Conservation (phyloP, 345 rosid genomes). For the Euphorbia peplus region DNA sequence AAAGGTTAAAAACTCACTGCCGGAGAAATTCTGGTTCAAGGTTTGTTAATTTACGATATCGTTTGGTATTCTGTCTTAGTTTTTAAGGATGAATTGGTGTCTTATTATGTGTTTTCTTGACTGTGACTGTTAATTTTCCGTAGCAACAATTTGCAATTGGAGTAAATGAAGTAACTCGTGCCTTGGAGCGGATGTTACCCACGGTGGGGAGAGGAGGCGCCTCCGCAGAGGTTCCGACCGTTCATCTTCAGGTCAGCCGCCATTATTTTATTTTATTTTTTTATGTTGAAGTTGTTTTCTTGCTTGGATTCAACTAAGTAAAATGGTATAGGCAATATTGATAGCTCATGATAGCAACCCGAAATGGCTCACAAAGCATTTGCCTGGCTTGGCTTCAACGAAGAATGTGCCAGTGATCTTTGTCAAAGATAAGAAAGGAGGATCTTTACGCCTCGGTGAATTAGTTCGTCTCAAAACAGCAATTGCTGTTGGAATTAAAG, state of each 20-base stretch:
- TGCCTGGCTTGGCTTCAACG: conserved; percentile 58
- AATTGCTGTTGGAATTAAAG: conserved; percentile 62
- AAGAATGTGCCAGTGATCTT: conserved; percentile 55
- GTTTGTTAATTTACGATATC: conserved; percentile 20
- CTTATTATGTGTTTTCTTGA: neutral
- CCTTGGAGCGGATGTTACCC: conserved; percentile 64
- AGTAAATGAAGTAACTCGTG: conserved; percentile 80
- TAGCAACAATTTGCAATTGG: conserved; percentile 85
- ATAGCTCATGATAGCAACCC: conserved; percentile 71
- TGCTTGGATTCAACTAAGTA: neutral
- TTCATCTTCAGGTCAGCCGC: conserved; percentile 55
- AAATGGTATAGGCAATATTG: conserved; percentile 45
- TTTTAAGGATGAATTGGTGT: no score
- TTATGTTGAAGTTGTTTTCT: neutral
- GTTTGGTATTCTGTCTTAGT: neutral
- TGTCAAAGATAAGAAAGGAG: conserved; percentile 52
- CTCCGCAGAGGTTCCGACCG: conserved; percentile 22
- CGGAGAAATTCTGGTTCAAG: conserved; percentile 80
- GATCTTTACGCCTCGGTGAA: conserved; percentile 64
- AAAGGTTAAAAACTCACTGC: conserved; percentile 48
- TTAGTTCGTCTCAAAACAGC: conserved; percentile 68
- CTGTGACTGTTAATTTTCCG: neutral
- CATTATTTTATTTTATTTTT: neutral
- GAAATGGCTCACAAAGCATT: conserved; percentile 62
- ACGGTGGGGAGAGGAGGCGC: conserved; percentile 18